Percentiles rank a stretch among this genome's conserved stretches.
Evolutionary conservation across 441 rosid genomes (phyloP).

Genomic region (Jatropha multifida): DNA sequence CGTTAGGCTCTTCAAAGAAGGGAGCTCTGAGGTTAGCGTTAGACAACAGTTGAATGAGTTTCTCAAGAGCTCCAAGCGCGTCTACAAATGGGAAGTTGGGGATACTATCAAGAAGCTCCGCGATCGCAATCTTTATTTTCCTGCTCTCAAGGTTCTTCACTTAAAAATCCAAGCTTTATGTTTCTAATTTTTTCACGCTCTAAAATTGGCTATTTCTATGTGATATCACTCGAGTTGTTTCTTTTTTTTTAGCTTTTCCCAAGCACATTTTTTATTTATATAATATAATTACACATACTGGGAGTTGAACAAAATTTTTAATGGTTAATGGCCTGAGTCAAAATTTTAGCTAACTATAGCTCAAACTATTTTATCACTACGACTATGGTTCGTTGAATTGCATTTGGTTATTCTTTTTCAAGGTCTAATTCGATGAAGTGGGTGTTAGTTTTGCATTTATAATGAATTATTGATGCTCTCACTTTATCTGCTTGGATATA

Average conservation of each 20-base stretch:
- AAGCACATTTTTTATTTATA: neutral
- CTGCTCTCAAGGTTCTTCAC: conserved; percentile 76
- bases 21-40: conserved; percentile 60
- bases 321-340: neutral
- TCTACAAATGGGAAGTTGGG: conserved; percentile 97
- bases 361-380: neutral
- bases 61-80: conserved; percentile 79
- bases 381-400: neutral
- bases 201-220: neutral
- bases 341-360: neutral
- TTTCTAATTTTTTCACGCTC: neutral
- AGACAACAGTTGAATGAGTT: conserved; percentile 71
- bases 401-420: neutral
- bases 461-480: no score
- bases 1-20: conserved; percentile 67
- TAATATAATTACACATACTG: neutral
- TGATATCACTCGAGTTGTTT: neutral
- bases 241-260: neutral
- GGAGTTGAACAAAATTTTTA: neutral
- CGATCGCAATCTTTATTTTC: conserved; percentile 58
- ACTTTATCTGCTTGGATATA: no score
- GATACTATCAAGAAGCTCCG: conserved; percentile 86
- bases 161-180: neutral
- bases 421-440: neutral
- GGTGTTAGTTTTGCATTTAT: neutral